These are phyloP conservation scores for Glebionis coronaria DNA, from an alignment of 129 eudicot species.

Conservation along the genomic window DNA sequence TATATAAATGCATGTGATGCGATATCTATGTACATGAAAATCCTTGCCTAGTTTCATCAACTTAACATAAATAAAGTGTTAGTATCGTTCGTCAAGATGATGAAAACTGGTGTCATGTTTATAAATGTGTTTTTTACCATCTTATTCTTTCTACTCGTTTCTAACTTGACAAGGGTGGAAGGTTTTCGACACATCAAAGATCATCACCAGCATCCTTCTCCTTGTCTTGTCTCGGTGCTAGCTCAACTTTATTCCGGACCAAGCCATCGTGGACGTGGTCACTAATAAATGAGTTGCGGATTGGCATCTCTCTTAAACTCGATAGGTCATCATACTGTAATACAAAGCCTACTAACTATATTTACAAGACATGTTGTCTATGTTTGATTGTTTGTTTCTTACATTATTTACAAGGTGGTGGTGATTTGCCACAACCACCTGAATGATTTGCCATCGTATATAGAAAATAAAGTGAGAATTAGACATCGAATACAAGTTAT, in stretches of 20 bases:
- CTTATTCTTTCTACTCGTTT: conserved; percentile 24
- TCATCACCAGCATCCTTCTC: conserved; percentile 9
- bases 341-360: too few species aligned
- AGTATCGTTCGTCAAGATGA: not conserved
- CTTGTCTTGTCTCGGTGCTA: conserved; percentile 18
- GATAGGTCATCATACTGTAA: too few species aligned
- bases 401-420: too few species aligned
- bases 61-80: not conserved
- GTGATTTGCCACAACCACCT: too few species aligned
- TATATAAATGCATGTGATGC: not conserved
- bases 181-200: conserved; percentile 33
- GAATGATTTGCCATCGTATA: too few species aligned
- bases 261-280: conserved; percentile 46
- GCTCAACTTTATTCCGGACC: conserved; percentile 46
- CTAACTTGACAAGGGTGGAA: conserved; percentile 19
- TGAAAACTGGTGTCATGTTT: conserved; percentile 10
- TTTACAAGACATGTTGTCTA: too few species aligned
- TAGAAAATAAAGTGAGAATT: too few species aligned
- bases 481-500: too few species aligned
- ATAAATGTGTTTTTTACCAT: conserved; percentile 9
- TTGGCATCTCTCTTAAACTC: too few species aligned
- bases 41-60: not conserved
- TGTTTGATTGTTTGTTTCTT: too few species aligned
- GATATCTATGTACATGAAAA: not conserved
- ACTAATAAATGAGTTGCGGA: conserved; percentile 16